Conservation (phyloP, 306 rosid species). For the Lathyrus tuberosus region DNA sequence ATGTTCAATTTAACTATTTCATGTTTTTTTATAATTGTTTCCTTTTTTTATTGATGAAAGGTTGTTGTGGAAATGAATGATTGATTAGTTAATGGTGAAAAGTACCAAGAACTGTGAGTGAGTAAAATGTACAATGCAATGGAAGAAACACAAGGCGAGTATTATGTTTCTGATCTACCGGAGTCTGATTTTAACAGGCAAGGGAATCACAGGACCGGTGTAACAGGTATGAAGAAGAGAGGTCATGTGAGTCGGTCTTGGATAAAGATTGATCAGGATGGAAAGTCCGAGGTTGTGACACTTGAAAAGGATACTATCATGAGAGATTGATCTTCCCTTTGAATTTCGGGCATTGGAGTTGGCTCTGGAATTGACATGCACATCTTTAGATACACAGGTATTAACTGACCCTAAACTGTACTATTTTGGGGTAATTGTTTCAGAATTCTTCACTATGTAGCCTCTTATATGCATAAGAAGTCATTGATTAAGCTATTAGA, state of each 20-base stretch:
- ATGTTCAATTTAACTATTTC: conserved; percentile 19
- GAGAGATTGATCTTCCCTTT: too few relatives aligned
- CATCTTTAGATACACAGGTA: too few relatives aligned
- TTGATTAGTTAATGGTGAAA: conserved; percentile 15
- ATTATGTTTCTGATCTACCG: conserved; percentile 40
- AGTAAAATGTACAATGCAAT: conserved; percentile 40
- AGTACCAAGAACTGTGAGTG: conserved; percentile 25
- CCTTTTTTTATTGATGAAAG: conserved; percentile 15
- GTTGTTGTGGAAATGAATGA: conserved; percentile 35
- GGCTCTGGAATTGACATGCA: too few relatives aligned
- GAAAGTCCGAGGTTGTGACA: too few relatives aligned
- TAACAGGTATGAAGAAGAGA: conserved; percentile 70
- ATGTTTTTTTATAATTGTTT: conserved; percentile 20
- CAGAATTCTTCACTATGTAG: too few relatives aligned
- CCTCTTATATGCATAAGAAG: too few relatives aligned
- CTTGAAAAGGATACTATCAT: too few relatives aligned
- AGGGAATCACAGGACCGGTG: conserved; percentile 48
- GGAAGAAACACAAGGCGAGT: conserved; percentile 51
- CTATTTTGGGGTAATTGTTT: too few relatives aligned
- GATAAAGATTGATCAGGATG: too few relatives aligned
- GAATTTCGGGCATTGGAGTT: too few relatives aligned
- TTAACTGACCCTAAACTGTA: too few relatives aligned
- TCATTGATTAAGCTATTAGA: conserved; percentile 10
- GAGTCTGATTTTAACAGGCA: conserved; percentile 44
- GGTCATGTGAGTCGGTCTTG: too few relatives aligned